Evolutionary conservation across 345 rosid genomes (phyloP), one percentile per base, ranked within the genome.

Genomic region (Syzygium aromaticum): DNA sequence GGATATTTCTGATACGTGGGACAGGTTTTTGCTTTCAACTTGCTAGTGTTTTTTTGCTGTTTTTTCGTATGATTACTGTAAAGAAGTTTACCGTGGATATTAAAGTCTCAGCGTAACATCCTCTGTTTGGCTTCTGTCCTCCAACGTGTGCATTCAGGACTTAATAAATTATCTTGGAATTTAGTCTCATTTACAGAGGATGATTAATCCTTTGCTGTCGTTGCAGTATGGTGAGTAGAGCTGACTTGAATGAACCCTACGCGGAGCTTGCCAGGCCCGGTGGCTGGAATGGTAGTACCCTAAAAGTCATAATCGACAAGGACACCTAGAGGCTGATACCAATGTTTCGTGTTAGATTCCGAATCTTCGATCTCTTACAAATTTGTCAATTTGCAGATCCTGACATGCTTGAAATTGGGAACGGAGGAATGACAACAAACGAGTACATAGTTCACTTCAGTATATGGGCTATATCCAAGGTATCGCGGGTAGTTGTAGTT

Each of bases 351-450:
- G 84, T 86, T 85, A 27, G 49, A 51, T 54, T 86, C 23, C 40
- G 15, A 84, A 14, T 3, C 25, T 40, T 51, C 5, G n/a, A 27
- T 7, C 15, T 51, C 46, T 84, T 33, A 85, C 88, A n/a, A 43
- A 12, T 38, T 54, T 51, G 77, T 77, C 4, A 86, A 63, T 85
- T 52, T 54, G 83, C 89, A 97, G 99, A 98, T 88, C 98, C 99
- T 83, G 99, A 98, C 92, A 98, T 98, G 99, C 98, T 98, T 85
- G 99, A 98, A 92, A 95, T 98, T 11, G 99, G 99, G 7, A 98
- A 98, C 90, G 99, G 99, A 89, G 98, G 99, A 87, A 96, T 98
- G 99, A 94, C 95, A 0, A 92, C 91, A 86, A 90, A 94, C 46
- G 99, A 98, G 88, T 98, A 98, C 88, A 91, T 91, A 63, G 99